Conservation (phyloP, 805 yeast genomes). For the Hanseniaspora lindneri region DNA sequence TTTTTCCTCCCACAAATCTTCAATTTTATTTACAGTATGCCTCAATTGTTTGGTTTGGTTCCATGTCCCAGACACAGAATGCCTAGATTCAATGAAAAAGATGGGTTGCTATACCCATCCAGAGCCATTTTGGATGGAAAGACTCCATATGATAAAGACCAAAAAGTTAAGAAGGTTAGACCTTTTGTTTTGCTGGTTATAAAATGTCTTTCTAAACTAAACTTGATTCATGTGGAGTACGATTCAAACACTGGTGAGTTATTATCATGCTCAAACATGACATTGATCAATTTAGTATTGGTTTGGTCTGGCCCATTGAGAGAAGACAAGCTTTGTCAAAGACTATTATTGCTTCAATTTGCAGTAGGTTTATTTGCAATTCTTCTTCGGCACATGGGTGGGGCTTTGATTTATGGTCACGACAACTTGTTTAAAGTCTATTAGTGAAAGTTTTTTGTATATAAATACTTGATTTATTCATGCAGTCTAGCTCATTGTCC, state of each 20-base stretch:
- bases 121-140: constrained; percentile 32
- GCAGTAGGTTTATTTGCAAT: constrained; percentile 55
- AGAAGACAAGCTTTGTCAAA: constrained; percentile 61
- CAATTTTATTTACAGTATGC: constrained; percentile 82
- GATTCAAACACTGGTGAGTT: constrained; percentile 28
- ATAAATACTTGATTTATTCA: no score
- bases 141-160: constrained; percentile 16
- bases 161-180: constrained; percentile 22
- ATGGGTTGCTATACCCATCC: constrained; percentile 70
- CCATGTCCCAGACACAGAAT: constrained; percentile 94
- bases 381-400: constrained; percentile 66
- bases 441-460: constrained; percentile 15
- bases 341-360: constrained; percentile 53
- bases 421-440: constrained; percentile 52
- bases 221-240: constrained; percentile 37
- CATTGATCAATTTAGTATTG: constrained; percentile 68
- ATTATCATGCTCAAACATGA: constrained; percentile 60
- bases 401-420: constrained; percentile 75
- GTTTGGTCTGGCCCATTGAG: constrained; percentile 86
- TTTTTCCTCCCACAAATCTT: constrained; percentile 84
- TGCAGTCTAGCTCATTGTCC: constrained; percentile 22
- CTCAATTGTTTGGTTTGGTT: constrained; percentile 74
- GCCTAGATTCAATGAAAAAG: constrained; percentile 58
- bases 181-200: constrained; percentile 33
- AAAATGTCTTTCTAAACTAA: constrained; percentile 36